These are phyloP conservation scores for Fusarium fracticaudum DNA, from an alignment of 2,329 filamentous ascomycete genomes.

Conservation along the genomic window DNA sequence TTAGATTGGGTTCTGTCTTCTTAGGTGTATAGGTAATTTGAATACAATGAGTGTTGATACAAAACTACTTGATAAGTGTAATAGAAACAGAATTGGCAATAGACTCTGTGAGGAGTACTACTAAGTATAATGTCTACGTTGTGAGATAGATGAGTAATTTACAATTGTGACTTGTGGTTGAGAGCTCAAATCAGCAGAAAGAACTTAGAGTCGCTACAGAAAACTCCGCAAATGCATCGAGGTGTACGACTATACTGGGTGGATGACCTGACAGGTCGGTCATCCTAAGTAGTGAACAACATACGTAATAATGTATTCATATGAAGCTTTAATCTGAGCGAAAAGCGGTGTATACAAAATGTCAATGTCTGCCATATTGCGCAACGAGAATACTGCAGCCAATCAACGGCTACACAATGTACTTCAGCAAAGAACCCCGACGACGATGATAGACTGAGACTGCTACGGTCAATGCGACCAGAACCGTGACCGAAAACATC, in stretches of 20 bases:
- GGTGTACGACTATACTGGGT: not conserved
- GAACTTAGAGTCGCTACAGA: not conserved
- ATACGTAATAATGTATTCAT: rapidly evolving
- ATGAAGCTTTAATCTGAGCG: rapidly evolving
- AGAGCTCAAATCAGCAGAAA: rapidly evolving
- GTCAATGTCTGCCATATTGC: too few relatives aligned
- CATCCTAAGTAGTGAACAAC: rapidly evolving
- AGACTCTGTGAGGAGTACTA: rapidly evolving
- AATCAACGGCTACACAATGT: not conserved
- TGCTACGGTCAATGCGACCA: rapidly evolving
- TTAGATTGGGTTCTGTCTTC: rapidly evolving
- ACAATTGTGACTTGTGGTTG: rapidly evolving
- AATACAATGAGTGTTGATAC: rapidly evolving
- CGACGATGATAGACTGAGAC: rapidly evolving
- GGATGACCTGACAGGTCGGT: rapidly evolving
- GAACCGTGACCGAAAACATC: rapidly evolving
- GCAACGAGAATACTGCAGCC: too few relatives aligned
- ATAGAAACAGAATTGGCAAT: rapidly evolving
- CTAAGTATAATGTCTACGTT: rapidly evolving
- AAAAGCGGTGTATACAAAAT: not conserved
- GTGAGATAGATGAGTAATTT: rapidly evolving
- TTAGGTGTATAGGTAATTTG: rapidly evolving
- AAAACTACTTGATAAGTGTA: rapidly evolving
- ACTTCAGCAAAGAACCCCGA: not conserved
- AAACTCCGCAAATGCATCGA: not conserved